Base-by-base conservation (phyloP, 129 eudicot species). In the Kitagawia praeruptora region DNA sequence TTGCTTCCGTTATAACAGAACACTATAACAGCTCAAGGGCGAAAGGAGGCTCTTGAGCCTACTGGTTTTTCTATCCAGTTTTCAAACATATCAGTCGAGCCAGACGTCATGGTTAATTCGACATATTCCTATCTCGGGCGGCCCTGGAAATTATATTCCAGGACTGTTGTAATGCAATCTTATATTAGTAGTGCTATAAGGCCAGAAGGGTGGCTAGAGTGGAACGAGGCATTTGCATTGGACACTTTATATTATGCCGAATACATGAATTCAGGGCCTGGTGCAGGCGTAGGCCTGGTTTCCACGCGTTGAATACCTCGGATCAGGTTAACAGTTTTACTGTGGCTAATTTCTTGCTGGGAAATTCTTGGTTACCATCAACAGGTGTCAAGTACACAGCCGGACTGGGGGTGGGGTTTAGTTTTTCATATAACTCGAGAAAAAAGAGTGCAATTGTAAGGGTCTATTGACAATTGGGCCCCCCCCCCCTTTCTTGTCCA, bases 11-110 rank as follows among this genome's bases (percentile, higher is more conserved):
- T n/a, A n/a, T n/a, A n/a, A n/a, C n/a, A n/a, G n/a, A n/a, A 94
- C 91, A 90, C 97, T 9, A 84, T 94, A 15, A 94, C 98, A 0
- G 97, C 98, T 0, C 97, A 92, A 19, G 96, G 97, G 70, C 92
- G 97, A 1, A 89, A 86, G 69, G 91, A 89, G 31, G 84, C 89
- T 3, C 71, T 72, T 12, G 91, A 95, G 47, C 82, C 89, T 23
- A 84, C 96, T 0, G 98, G 98, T 10, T 92, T 95, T 81, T 79
- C 97, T 0, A 81, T 95, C 79, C 98, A 95, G n/a, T 87, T 86
- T 75, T 87, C 92, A 40, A 90, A 90, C 82, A 87, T 95, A 61
- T 66, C 96, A 2, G 92, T 80, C 6, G 97, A 91, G 80, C 83
- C 95, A 1, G 86, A 87, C 12, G 76, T 85, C 39, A 2, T 79